phyloP scores from a whole-genome alignment of 768 basidiomycete species.

The Leccinum fibrillosum region DNA sequence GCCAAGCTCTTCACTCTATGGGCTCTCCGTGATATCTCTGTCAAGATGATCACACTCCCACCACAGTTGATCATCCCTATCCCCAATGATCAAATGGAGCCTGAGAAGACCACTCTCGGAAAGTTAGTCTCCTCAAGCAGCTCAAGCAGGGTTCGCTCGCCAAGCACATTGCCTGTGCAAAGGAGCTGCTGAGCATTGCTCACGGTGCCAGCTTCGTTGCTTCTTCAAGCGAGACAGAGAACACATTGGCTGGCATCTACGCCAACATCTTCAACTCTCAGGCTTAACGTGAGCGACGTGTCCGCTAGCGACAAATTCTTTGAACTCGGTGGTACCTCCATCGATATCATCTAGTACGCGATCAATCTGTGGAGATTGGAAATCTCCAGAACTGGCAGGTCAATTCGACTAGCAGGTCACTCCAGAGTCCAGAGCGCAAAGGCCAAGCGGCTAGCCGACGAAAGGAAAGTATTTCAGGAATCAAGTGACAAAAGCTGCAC shows the following conservation, averaged over 20 bases:
- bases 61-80: constrained; percentile 39
- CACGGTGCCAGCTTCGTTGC: too few species aligned
- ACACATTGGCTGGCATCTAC: too few species aligned
- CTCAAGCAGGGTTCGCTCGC: neutral
- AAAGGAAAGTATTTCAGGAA: neutral
- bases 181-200: too few species aligned
- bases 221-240: too few species aligned
- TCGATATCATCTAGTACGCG: constrained; percentile 46
- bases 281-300: too few species aligned
- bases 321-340: constrained; percentile 29
- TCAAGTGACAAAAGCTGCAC: neutral
- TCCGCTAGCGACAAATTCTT: too few species aligned
- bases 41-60: constrained; percentile 30
- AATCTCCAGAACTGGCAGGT: constrained; percentile 86
- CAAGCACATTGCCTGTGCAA: too few species aligned
- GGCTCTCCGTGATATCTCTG: constrained; percentile 28
- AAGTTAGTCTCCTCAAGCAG: constrained; percentile 35
- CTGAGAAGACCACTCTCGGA: constrained; percentile 37
- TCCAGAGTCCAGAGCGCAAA: constrained; percentile 51
- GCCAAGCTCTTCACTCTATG: constrained; percentile 15
- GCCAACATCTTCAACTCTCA: too few species aligned
- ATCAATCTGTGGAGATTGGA: constrained; percentile 82
- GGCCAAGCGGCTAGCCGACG: constrained; percentile 45
- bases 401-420: constrained; percentile 69
- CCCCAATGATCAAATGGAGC: constrained; percentile 34